Conservation (phyloP, 371 early-diverging fungal genomes). For the Furculomyces boomerangus region DNA sequence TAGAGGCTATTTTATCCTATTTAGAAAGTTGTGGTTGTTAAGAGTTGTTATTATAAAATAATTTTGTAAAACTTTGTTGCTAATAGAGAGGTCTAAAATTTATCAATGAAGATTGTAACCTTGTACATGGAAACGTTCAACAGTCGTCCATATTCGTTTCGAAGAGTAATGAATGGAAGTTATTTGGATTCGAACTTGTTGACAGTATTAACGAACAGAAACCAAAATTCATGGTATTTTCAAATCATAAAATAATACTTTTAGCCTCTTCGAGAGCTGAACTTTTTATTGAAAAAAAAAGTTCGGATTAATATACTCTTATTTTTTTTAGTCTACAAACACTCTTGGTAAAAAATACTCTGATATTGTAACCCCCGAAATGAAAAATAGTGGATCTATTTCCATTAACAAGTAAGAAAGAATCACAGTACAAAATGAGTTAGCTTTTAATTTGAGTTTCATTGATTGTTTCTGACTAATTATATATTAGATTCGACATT, state of each 20-base stretch:
- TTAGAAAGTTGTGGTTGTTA: too few relatives aligned
- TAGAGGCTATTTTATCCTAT: too few relatives aligned
- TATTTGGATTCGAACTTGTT: slow-evolving; percentile 73
- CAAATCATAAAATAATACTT: background rate
- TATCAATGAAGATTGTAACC: slow-evolving; percentile 59
- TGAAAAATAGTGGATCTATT: background rate
- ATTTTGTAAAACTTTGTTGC: background rate
- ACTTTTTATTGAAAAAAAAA: background rate
- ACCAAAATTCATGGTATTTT: slow-evolving; percentile 4
- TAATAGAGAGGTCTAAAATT: slow-evolving; percentile 53
- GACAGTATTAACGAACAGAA: slow-evolving; percentile 39
- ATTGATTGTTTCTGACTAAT: too few relatives aligned
- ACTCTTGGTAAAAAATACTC: background rate
- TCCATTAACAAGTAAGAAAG: background rate
- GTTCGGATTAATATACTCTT: background rate
- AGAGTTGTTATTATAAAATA: too few relatives aligned
- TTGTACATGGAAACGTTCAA: slow-evolving; percentile 76
- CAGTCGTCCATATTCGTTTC: slow-evolving; percentile 64
- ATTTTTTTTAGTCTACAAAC: background rate
- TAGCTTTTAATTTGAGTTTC: too few relatives aligned
- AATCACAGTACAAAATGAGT: too few relatives aligned
- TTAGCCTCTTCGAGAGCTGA: background rate
- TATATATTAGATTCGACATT: background rate
- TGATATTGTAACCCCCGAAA: background rate
- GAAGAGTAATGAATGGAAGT: slow-evolving; percentile 83